A percentile compares a stretch with the other conserved stretches of the same genome.
Conservation (phyloP, 768 basidiomycete genomes). For the Boletus subparvulus region DNA sequence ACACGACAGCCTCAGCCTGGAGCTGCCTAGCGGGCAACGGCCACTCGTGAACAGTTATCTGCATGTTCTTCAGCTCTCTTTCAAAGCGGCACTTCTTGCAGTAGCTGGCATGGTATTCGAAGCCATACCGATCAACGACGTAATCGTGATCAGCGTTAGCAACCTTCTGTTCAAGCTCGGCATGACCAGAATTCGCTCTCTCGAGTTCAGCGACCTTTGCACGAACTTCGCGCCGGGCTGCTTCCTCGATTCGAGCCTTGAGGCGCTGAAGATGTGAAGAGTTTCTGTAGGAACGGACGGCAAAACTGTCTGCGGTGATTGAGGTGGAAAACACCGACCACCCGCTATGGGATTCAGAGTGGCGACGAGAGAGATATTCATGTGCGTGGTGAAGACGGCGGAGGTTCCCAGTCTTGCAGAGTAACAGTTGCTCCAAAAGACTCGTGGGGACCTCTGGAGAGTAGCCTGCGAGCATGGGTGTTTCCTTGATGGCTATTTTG, state of each 20-base stretch:
- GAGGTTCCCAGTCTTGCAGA: constrained; percentile 31
- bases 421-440: constrained; percentile 29
- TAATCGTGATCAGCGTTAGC: constrained; percentile 5
- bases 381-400: constrained; percentile 27
- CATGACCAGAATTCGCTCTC: constrained; percentile 22
- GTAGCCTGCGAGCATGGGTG: constrained; percentile 31
- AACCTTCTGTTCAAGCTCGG: constrained; percentile 11
- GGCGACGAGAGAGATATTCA: constrained; percentile 35
- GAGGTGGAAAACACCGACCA: constrained; percentile 37
- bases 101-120: neutral
- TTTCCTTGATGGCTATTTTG: constrained; percentile 16
- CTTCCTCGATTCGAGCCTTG: constrained; percentile 29
- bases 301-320: constrained; percentile 24
- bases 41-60: constrained; percentile 45
- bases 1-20: constrained; percentile 34
- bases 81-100: constrained; percentile 35
- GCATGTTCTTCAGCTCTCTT: constrained; percentile 18
- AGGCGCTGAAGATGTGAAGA: constrained; percentile 27
- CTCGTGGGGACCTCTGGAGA: constrained; percentile 33
- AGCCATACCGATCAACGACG: neutral
- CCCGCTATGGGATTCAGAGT: constrained; percentile 5
- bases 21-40: constrained; percentile 37
- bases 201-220: constrained; percentile 32
- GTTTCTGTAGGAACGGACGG: constrained; percentile 35
- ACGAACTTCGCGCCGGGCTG: constrained; percentile 20